Conservation (phyloP, 768 basidiomycete genomes). For the Mycena chlorophos region DNA sequence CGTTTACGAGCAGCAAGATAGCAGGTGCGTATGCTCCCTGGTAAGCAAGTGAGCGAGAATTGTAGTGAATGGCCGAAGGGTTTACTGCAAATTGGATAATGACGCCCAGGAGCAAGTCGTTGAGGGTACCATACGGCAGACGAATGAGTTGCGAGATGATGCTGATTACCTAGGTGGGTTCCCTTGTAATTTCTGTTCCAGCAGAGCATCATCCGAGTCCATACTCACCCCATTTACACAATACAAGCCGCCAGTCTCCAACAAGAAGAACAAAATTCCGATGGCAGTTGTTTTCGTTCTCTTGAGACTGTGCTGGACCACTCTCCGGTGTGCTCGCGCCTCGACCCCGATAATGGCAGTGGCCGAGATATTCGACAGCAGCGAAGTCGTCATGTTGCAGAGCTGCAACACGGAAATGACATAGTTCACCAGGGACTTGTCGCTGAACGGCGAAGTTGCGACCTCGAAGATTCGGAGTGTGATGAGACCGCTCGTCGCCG, state of each 20-base stretch:
- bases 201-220: no score
- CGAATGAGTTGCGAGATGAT: slow-evolving; percentile 5
- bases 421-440: neutral
- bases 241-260: slow-evolving; percentile 11
- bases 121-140: slow-evolving; percentile 12
- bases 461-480: slow-evolving; percentile 7
- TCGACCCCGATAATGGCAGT: slow-evolving; percentile 9
- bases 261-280: slow-evolving; percentile 5
- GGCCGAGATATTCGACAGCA: slow-evolving; percentile 14
- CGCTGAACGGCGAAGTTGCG: neutral
- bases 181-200: no score
- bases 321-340: slow-evolving; percentile 11
- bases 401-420: slow-evolving; percentile 11
- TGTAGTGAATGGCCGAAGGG: neutral
- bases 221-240: slow-evolving; percentile 12
- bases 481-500: slow-evolving; percentile 7
- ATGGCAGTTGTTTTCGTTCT: slow-evolving; percentile 3
- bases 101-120: slow-evolving; percentile 5
- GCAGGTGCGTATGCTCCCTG: slow-evolving; percentile 14
- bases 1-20: slow-evolving; percentile 8
- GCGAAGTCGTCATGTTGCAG: slow-evolving; percentile 9
- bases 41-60: neutral
- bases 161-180: slow-evolving; percentile 5
- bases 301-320: slow-evolving; percentile 1
- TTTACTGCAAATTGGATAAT: slow-evolving; percentile 11